Evolutionary conservation across 2,329 filamentous ascomycete genomes (phyloP), one percentile per base, ranked within the genome.

Genomic region (Talaromyces funiculosus): DNA sequence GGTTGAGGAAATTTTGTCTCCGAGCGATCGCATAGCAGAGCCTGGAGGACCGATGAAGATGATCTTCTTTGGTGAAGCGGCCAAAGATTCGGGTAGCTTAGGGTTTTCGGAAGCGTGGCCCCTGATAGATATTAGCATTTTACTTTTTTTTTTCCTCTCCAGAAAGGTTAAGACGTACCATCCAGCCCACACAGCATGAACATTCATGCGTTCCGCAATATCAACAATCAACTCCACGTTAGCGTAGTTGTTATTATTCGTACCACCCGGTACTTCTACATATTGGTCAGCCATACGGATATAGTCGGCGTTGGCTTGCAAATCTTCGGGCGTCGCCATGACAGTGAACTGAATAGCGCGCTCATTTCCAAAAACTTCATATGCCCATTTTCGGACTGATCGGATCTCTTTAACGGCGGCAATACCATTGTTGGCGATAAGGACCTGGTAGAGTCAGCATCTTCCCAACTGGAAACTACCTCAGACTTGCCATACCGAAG

Each of bases 161-260:
- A 1, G n/a, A 37, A 38, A n/a, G 37, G 8, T 14, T n/a, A 1
- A 38, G 4, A 18, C 37, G 37, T 38, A 94, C 92, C 94, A 99
- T 83, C 94, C 94, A 69, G 94, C 94, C 94, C 94, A 99, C 16
- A 99, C 94, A 62, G 94, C 94, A 73, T 99, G 94, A 63, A 99
- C 94, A 70, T 93, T 86, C 92, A 97, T 97, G 64, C 94, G 91
- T 83, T 99, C 94, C 26, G 94, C 94, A 74, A 99, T 87, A 81
- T 99, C 94, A 67, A 99, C 94, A 77, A 99, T 99, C 74, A 99
- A 84, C 81, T 99, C 94, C 63, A 99, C 94, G 75, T 99, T 99
- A 80, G 94, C 94, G 79, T 99, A 99, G 80, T 99, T 99, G 87
- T 99, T 96, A 84, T 99, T 99, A 82, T 99, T 99, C 64, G 94